Evolutionary conservation across 371 early-diverging fungal species (phyloP).

Genomic region (Mucor ambiguus): DNA sequence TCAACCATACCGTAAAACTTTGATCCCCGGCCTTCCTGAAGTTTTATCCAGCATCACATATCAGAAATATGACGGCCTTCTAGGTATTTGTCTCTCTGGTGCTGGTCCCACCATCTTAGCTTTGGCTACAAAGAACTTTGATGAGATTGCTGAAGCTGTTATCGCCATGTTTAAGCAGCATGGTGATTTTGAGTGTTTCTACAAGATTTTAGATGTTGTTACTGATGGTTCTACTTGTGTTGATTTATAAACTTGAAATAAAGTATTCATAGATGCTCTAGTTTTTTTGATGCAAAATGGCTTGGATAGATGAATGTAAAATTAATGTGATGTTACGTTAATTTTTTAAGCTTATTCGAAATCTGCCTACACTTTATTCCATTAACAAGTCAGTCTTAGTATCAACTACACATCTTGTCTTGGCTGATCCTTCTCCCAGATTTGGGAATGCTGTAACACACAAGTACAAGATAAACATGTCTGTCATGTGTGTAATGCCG

Average conservation of each 20-base stretch:
- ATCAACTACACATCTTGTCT: background rate
- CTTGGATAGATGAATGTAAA: background rate
- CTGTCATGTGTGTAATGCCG: background rate
- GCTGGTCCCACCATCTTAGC: constrained; percentile 97
- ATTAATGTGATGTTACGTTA: background rate
- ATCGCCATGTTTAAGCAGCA: constrained; percentile 67
- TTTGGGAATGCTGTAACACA: background rate
- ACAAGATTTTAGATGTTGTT: constrained; percentile 77
- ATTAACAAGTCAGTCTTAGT: background rate
- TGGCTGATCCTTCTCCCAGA: background rate
- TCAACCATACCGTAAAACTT: constrained; percentile 89
- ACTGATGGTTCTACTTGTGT: constrained; percentile 65
- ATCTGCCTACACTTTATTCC: background rate
- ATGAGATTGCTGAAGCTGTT: constrained; percentile 69
- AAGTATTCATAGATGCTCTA: background rate
- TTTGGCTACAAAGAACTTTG: constrained; percentile 78
- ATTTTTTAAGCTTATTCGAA: background rate
- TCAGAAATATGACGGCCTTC: constrained; percentile 75
- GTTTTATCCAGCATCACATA: constrained; percentile 78
- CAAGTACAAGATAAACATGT: background rate
- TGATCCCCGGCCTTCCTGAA: constrained; percentile 92
- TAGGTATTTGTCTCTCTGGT: constrained; percentile 93
- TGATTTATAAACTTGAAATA: constrained; percentile 16
- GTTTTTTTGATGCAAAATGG: background rate
- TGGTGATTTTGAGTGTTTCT: constrained; percentile 67